A percentile compares a stretch with the other conserved stretches of the same genome.
Evolutionary conservation across 768 basidiomycete genomes (phyloP).

Genomic region (Mycena crocata): DNA sequence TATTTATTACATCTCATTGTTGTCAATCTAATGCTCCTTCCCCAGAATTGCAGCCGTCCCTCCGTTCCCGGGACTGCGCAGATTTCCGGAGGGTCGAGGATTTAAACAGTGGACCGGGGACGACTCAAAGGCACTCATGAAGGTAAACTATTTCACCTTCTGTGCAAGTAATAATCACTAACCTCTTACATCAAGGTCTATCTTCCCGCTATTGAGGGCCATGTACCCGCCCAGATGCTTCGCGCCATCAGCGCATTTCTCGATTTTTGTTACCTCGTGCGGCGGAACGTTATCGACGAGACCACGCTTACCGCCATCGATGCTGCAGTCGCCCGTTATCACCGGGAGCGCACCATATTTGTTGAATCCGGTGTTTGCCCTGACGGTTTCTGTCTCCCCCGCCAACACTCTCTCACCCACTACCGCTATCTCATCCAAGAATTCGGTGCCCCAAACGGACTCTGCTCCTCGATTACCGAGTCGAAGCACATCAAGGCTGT

Average conservation of each 20-base stretch:
- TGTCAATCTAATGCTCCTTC: not conserved
- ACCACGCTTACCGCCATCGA: constrained; percentile 35
- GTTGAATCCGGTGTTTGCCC: too few species aligned
- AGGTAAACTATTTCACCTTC: constrained; percentile 39
- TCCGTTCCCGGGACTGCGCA: not conserved
- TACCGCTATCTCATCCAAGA: constrained; percentile 38
- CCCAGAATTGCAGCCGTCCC: not conserved
- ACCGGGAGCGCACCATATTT: too few species aligned
- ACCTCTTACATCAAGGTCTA: constrained; percentile 19
- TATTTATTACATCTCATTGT: not conserved
- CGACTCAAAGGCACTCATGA: constrained; percentile 42
- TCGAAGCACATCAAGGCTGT: too few species aligned
- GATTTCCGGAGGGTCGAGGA: constrained; percentile 17
- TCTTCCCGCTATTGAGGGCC: too few species aligned
- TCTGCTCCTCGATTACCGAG: not conserved
- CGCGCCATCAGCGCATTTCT: constrained; percentile 38
- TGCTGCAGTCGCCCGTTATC: constrained; percentile 31
- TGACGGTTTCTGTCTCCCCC: constrained; percentile 38
- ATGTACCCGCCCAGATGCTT: too few species aligned
- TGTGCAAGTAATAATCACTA: constrained; percentile 38
- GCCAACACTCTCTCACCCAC: constrained; percentile 47
- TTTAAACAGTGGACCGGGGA: constrained; percentile 53
- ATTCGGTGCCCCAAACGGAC: constrained; percentile 45
- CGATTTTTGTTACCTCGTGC: constrained; percentile 48
- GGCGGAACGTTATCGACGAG: constrained; percentile 31